Conservation (phyloP, 352 stramenopile species). For the Phytopythium helicoides region DNA sequence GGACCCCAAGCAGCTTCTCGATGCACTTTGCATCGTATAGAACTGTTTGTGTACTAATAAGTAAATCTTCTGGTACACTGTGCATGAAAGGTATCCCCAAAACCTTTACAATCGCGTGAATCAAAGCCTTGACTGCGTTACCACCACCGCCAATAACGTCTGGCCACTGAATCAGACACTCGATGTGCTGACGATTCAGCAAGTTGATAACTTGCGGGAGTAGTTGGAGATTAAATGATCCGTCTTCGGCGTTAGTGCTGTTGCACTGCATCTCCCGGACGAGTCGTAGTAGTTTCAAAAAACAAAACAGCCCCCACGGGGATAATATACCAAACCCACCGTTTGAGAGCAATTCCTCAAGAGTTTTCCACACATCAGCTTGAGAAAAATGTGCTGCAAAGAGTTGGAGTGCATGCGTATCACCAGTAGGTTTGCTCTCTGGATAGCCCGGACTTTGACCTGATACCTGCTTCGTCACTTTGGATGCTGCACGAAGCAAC, state of each 20-base stretch:
- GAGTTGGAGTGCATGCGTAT: constrained; percentile 22
- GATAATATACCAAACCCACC: constrained; percentile 68
- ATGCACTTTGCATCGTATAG: constrained; percentile 72
- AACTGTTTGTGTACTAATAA: constrained; percentile 66
- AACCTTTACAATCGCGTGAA: constrained; percentile 85
- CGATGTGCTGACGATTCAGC: constrained; percentile 54
- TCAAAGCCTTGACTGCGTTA: constrained; percentile 77
- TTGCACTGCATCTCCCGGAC: constrained; percentile 65
- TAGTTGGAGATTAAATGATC: constrained; percentile 49
- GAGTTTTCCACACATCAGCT: constrained; percentile 42
- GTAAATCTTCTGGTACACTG: constrained; percentile 56
- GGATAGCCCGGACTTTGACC: neutral
- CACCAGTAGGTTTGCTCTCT: neutral
- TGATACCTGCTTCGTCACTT: constrained; percentile 30
- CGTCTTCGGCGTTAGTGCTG: constrained; percentile 33
- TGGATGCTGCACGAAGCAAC: constrained; percentile 57
- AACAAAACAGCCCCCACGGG: constrained; percentile 81
- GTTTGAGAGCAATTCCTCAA: constrained; percentile 42
- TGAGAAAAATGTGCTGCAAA: constrained; percentile 48
- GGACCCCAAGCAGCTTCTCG: constrained; percentile 56
- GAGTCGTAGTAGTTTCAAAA: constrained; percentile 76
- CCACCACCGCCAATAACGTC: constrained; percentile 73
- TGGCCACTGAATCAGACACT: constrained; percentile 69
- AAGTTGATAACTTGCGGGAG: constrained; percentile 59
- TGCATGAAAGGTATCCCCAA: constrained; percentile 78